These are phyloP conservation scores for Chernovozyma sophiae-reginae DNA, from an alignment of 1,139 yeast species.

Conservation along the genomic window DNA sequence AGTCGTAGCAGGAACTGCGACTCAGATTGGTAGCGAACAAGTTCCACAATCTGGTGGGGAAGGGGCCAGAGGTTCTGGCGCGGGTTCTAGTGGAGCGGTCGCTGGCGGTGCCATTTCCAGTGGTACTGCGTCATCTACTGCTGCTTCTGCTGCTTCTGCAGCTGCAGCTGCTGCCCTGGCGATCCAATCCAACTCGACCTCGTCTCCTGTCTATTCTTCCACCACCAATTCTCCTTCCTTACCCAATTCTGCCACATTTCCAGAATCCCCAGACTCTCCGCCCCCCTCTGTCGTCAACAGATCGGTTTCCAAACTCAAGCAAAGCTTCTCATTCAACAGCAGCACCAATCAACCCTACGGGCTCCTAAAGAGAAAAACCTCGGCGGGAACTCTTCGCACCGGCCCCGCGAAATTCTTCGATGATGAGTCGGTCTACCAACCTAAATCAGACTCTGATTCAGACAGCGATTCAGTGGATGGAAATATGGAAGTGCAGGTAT, in stretches of 20 bases:
- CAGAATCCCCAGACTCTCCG: constrained; percentile 9
- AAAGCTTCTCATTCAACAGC: constrained; percentile 4
- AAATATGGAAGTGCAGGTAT: constrained; percentile 64
- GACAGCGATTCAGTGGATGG: constrained; percentile 31
- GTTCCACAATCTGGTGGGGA: too few relatives aligned
- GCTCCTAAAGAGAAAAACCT: constrained; percentile 2
- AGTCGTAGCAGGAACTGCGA: background rate
- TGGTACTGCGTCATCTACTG: background rate
- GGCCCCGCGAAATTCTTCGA: constrained; percentile 3
- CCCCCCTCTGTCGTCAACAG: constrained; percentile 15
- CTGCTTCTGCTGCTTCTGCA: too few relatives aligned
- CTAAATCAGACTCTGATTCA: constrained; percentile 6
- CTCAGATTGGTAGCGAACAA: background rate
- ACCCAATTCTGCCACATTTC: constrained; percentile 11
- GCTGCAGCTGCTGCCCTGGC: too few relatives aligned
- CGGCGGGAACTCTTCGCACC: background rate
- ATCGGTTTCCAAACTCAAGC: constrained; percentile 17
- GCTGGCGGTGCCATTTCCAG: background rate
- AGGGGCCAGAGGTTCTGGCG: background rate
- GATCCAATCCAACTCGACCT: background rate
- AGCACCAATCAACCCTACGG: background rate
- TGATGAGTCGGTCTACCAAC: constrained; percentile 4
- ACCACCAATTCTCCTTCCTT: background rate
- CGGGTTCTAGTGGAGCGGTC: background rate
- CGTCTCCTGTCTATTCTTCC: too few relatives aligned